Conservation (phyloP, 371 early-diverging fungal species). For the Smittium culicis region DNA sequence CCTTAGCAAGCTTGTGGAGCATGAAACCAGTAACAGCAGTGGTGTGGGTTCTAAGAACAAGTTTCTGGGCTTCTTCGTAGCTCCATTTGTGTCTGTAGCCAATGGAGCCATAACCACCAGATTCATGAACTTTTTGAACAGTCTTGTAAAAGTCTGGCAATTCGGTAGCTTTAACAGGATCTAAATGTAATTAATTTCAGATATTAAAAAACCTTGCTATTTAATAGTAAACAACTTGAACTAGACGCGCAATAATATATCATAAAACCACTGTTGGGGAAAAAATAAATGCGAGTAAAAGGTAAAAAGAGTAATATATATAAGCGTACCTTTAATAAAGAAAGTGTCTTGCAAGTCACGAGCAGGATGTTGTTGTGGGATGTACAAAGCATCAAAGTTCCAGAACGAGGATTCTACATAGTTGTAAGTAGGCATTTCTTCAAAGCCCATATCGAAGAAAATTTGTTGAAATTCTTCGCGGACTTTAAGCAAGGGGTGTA, state of each 20-base stretch:
- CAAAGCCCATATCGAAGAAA: constrained; percentile 98
- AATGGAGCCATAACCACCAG: constrained; percentile 94
- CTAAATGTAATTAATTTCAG: too few species aligned
- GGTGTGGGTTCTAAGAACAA: constrained; percentile 98
- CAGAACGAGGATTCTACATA: constrained; percentile 99
- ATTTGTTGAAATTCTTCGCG: constrained; percentile 98
- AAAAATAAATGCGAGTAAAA: too few species aligned
- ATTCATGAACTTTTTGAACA: constrained; percentile 84
- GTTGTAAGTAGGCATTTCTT: constrained; percentile 98
- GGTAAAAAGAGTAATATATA: too few species aligned
- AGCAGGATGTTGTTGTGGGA: constrained; percentile 99
- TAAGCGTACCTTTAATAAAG: constrained; percentile 68
- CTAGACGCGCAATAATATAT: too few species aligned
- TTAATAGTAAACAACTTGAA: too few species aligned
- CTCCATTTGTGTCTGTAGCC: constrained; percentile 95
- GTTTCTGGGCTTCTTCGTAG: constrained; percentile 86
- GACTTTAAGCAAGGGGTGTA: constrained; percentile 99
- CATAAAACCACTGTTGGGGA: too few species aligned
- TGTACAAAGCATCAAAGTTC: constrained; percentile 99
- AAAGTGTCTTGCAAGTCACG: constrained; percentile 99
- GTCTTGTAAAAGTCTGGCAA: constrained; percentile 79
- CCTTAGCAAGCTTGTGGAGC: constrained; percentile 53
- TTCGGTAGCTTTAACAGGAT: constrained; percentile 58
- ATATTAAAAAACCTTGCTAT: too few species aligned
- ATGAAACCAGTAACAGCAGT: constrained; percentile 91